A percentile compares a stretch with the other conserved stretches of the same genome.
These are phyloP conservation scores for Microthlaspi erraticum DNA, from an alignment of 345 rosid genomes.

Conservation along the genomic window DNA sequence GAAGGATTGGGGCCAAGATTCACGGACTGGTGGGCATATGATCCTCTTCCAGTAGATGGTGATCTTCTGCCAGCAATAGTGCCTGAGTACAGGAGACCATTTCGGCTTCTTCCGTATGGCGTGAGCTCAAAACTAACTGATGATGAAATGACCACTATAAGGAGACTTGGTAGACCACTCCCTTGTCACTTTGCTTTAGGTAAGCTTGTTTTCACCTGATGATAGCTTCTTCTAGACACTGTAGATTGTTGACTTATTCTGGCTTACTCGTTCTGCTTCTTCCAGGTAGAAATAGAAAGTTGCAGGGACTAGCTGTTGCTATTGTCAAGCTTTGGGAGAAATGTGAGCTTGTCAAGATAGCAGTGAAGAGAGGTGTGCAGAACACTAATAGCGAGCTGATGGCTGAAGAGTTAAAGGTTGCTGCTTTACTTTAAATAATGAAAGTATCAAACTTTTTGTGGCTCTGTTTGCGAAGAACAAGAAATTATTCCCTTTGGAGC, in stretches of 20 bases:
- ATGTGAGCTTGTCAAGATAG: constrained; percentile 95
- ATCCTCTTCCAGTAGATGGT: constrained; percentile 91
- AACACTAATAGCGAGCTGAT: constrained; percentile 79
- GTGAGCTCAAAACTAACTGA: constrained; percentile 73
- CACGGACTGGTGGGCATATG: constrained; percentile 95
- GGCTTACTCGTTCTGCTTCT: constrained; percentile 29
- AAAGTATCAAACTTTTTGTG: constrained; percentile 11
- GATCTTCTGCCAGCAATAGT: constrained; percentile 85
- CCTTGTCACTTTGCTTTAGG: constrained; percentile 93
- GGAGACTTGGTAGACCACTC: constrained; percentile 85
- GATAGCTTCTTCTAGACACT: constrained; percentile 20
- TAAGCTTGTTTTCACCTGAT: constrained; percentile 41
- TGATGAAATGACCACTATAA: constrained; percentile 92
- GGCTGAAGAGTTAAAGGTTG: constrained; percentile 90
- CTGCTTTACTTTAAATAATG: constrained; percentile 32
- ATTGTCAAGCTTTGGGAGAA: constrained; percentile 92
- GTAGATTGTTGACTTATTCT: constrained; percentile 22
- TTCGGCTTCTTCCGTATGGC: constrained; percentile 96
- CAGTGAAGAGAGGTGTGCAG: constrained; percentile 88
- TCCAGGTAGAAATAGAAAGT: constrained; percentile 87
- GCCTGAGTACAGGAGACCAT: constrained; percentile 81
- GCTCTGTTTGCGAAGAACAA: constrained; percentile 10
- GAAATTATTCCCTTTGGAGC: constrained; percentile 3
- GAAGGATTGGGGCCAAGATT: constrained; percentile 93
- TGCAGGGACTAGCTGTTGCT: constrained; percentile 85